Evolutionary conservation across 2,329 filamentous ascomycete genomes (phyloP), one percentile per base, ranked within the genome.

Genomic region (Colletotrichum sp.): DNA sequence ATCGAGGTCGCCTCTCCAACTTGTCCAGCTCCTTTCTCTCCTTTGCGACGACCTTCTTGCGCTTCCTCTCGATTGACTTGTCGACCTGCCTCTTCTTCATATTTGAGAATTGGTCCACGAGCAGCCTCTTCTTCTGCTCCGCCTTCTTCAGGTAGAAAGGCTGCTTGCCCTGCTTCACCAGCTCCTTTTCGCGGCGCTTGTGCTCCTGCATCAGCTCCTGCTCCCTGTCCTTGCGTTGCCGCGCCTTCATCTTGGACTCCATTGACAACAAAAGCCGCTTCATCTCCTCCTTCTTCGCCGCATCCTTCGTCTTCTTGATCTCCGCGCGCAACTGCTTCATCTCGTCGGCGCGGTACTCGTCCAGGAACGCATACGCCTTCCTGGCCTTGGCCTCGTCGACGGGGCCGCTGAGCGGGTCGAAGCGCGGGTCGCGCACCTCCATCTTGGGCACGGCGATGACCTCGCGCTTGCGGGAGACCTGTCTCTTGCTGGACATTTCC

Each of bases 81-180:
- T 98, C 94, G 76, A 96, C 91, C 85, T 98, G 93, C 83, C 93
- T 94, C 83, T 94, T 94, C 85, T 95, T 97, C 93, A 99, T 94
- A 76, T 91, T 91, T 80, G 93, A 91, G 85, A 95, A 98, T 83
- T 94, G 92, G 80, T 97, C 93, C 82, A 95, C 88, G 77, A 98
- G 87, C 72, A 96, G 89, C 85, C 93, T 89, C 89, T 96, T 95
- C 93, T 97, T 98, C 88, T 97, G 92, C 86, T 98, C 96, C 82
- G 93, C 92, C 87, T 93, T 93, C 91, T 99, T 99, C 81, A 99
- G 88, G 85, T 95, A 99, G 87, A 96, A 99, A 0, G 97, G 96
- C 83, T 91, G 92, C 92, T 98, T 98, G 77, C 97, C 97, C 87
- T 98, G 92, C 80, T 92, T 92, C 68, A 99, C 93, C 76, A 95